Conservation (phyloP, 768 basidiomycete genomes). For the Crassisporium funariophilum region DNA sequence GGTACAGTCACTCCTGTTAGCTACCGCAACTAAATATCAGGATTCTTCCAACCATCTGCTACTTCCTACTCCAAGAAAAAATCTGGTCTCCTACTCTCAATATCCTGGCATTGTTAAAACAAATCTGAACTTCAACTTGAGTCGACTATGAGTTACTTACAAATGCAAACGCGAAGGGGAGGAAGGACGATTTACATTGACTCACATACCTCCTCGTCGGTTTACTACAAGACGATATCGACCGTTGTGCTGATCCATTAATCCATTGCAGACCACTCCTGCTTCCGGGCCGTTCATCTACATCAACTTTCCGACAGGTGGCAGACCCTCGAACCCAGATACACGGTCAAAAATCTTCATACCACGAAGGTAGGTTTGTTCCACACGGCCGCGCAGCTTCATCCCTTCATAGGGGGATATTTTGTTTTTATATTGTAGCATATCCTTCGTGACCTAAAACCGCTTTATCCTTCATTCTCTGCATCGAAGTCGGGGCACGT, state of each 20-base stretch:
- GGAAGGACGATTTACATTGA: too few species aligned
- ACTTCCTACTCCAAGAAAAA: too few species aligned
- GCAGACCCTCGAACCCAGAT: conserved; percentile 36
- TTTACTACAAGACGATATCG: too few species aligned
- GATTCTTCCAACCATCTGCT: too few species aligned
- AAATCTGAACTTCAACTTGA: too few species aligned
- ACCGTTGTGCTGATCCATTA: conserved; percentile 7
- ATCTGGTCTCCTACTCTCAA: too few species aligned
- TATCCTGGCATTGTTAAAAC: too few species aligned
- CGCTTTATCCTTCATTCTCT: neutral
- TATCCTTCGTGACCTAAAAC: conserved; percentile 68
- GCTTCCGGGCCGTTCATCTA: conserved; percentile 16
- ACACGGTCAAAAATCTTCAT: conserved; percentile 57
- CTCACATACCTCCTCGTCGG: too few species aligned
- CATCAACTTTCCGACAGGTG: conserved; percentile 40
- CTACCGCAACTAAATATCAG: too few species aligned
- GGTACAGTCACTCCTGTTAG: too few species aligned
- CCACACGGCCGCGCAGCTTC: conserved; percentile 68
- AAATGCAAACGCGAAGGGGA: too few species aligned
- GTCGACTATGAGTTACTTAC: too few species aligned
- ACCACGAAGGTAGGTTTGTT: conserved; percentile 82
- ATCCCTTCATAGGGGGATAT: conserved; percentile 86
- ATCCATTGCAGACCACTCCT: neutral
- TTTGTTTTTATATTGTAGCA: conserved; percentile 91
- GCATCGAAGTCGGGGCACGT: conserved; percentile 9